phyloP scores from a whole-genome alignment of 129 eudicot genomes.

The Apium graveolens region DNA sequence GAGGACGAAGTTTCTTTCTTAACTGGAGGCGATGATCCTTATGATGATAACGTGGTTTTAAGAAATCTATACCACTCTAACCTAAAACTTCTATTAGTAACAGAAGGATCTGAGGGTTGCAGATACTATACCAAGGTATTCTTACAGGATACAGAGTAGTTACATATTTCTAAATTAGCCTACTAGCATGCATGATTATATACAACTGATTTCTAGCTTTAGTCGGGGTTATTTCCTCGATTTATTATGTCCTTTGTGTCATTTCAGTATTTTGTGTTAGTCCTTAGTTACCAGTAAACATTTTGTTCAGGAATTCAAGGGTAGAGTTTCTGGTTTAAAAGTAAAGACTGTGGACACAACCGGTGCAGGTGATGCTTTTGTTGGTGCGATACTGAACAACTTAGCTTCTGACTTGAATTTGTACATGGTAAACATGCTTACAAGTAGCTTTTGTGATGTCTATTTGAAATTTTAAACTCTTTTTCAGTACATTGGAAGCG shows the following conservation, averaged over 20 bases:
- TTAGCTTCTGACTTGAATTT: slow-evolving; percentile 57
- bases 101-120: slow-evolving; percentile 70
- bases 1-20: slow-evolving; percentile 73
- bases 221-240: background rate
- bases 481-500: background rate
- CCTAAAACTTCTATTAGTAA: slow-evolving; percentile 56
- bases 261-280: background rate
- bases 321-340: slow-evolving; percentile 59
- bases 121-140: slow-evolving; percentile 70
- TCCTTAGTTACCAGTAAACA: background rate
- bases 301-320: slow-evolving; percentile 53
- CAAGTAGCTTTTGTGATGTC: background rate
- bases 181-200: background rate
- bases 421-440: slow-evolving; percentile 39
- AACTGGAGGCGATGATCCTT: slow-evolving; percentile 50
- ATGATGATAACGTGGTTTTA: slow-evolving; percentile 49
- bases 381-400: slow-evolving; percentile 49
- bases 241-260: background rate
- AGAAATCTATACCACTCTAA: slow-evolving; percentile 68
- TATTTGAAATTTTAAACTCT: background rate
- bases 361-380: slow-evolving; percentile 87
- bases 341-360: slow-evolving; percentile 68
- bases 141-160: background rate
- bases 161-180: background rate
- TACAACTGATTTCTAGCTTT: background rate